Conservation (phyloP, 805 yeast genomes). For the Zygoascus tannicola region DNA sequence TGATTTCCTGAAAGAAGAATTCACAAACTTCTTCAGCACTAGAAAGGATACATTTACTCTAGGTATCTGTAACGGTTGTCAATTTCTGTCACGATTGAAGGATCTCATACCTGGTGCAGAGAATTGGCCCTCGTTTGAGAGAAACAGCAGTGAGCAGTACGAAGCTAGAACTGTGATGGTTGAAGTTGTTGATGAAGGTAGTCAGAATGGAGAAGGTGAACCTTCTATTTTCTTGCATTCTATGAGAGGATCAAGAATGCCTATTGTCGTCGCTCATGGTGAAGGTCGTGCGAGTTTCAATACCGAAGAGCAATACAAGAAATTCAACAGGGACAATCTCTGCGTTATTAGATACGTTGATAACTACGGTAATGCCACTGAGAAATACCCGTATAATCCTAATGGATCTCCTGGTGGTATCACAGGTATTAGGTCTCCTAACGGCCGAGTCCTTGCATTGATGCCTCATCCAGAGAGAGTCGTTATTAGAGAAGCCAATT, state of each 20-base stretch:
- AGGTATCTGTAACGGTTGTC: slow-evolving; percentile 99
- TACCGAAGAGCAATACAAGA: slow-evolving; percentile 34
- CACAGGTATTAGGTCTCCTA: slow-evolving; percentile 81
- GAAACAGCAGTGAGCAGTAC: slow-evolving; percentile 86
- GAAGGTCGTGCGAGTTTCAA: slow-evolving; percentile 86
- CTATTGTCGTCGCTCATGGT: slow-evolving; percentile 98
- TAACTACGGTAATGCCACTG: slow-evolving; percentile 79
- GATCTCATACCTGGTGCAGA: slow-evolving; percentile 87
- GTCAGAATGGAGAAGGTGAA: slow-evolving; percentile 29
- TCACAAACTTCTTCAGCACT: slow-evolving; percentile 69
- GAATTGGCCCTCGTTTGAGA: slow-evolving; percentile 92
- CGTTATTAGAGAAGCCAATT: slow-evolving; percentile 75
- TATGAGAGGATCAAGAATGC: slow-evolving; percentile 89
- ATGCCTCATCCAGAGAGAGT: slow-evolving; percentile 99
- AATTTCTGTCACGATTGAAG: slow-evolving; percentile 80
- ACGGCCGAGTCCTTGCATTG: slow-evolving; percentile 93
- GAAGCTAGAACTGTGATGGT: slow-evolving; percentile 92
- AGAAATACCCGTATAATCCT: slow-evolving; percentile 86
- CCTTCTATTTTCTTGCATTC: slow-evolving; percentile 67
- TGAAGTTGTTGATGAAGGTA: slow-evolving; percentile 54
- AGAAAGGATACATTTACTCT: slow-evolving; percentile 90
- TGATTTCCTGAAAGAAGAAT: slow-evolving; percentile 64
- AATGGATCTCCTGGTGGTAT: slow-evolving; percentile 93
- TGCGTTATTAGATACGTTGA: slow-evolving; percentile 76
- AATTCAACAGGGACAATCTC: slow-evolving; percentile 41